phyloP scores from a whole-genome alignment of 129 eudicot genomes.

The Flaveria sonorensis region DNA sequence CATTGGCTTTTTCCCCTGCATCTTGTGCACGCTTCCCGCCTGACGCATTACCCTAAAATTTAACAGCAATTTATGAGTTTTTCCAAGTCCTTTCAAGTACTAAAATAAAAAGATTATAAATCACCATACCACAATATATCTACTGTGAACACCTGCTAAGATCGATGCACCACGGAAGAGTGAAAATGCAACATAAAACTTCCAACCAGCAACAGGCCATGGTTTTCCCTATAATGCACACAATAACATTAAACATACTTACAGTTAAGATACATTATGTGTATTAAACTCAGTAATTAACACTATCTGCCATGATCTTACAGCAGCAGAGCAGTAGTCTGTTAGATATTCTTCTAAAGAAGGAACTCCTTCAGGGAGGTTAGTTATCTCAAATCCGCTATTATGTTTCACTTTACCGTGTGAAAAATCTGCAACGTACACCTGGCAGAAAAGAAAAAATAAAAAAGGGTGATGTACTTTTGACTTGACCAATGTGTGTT shows the following conservation, averaged over 20 bases:
- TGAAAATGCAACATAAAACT: constrained; percentile 91
- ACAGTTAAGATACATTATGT: neutral
- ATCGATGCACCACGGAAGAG: constrained; percentile 96
- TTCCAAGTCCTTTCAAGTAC: constrained; percentile 10
- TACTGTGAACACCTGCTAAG: constrained; percentile 82
- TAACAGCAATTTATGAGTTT: neutral
- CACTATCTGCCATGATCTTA: constrained; percentile 44
- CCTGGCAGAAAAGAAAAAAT: constrained; percentile 42
- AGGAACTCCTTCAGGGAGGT: constrained; percentile 86
- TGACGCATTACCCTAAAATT: constrained; percentile 88
- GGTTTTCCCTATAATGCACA: constrained; percentile 69
- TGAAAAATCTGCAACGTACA: constrained; percentile 60
- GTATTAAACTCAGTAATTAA: constrained; percentile 2
- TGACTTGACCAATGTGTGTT: neutral
- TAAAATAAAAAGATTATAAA: neutral
- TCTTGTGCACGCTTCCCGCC: constrained; percentile 83
- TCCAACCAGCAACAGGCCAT: constrained; percentile 91
- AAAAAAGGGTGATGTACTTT: neutral
- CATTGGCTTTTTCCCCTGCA: constrained; percentile 70
- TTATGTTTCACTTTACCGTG: constrained; percentile 48
- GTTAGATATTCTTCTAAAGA: constrained; percentile 70
- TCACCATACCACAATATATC: constrained; percentile 75
- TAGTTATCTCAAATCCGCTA: constrained; percentile 59
- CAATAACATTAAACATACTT: neutral
- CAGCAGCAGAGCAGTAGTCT: constrained; percentile 77